These are phyloP conservation scores for Atkinsonella hypoxylon DNA, from an alignment of 2,329 filamentous ascomycete species.

Conservation along the genomic window DNA sequence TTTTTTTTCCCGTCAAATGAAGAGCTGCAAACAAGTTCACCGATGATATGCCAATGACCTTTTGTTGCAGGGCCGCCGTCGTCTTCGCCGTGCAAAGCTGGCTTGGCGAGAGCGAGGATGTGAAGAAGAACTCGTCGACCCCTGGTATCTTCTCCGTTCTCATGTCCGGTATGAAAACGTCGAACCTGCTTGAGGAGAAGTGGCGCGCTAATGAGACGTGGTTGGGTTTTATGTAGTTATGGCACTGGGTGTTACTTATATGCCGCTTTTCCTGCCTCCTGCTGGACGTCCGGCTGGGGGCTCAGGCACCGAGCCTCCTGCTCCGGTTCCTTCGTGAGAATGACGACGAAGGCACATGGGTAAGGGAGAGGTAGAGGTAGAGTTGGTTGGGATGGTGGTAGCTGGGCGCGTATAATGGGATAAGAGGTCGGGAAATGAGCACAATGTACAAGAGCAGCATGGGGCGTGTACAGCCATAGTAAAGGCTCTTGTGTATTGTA, in stretches of 20 bases:
- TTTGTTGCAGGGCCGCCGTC: constrained; percentile 49
- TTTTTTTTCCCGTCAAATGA: neutral
- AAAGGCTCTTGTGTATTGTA: too few relatives aligned
- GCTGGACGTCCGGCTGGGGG: constrained; percentile 13
- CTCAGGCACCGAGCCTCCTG: constrained; percentile 22
- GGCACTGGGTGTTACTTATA: constrained; percentile 42
- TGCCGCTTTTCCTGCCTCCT: constrained; percentile 38
- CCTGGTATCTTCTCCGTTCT: constrained; percentile 61
- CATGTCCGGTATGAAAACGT: constrained; percentile 54
- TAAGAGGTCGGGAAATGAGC: too few relatives aligned
- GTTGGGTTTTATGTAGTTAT: constrained; percentile 33
- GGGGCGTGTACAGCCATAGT: too few relatives aligned
- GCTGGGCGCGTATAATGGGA: too few relatives aligned
- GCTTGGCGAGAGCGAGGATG: constrained; percentile 61
- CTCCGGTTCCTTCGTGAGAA: constrained; percentile 13
- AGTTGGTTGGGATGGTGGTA: too few relatives aligned
- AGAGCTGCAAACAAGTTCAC: neutral
- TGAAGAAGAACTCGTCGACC: constrained; percentile 51
- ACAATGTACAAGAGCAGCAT: too few relatives aligned
- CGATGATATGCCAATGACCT: constrained; percentile 4
- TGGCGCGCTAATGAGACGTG: neutral
- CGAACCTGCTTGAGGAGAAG: neutral
- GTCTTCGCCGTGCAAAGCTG: constrained; percentile 65
- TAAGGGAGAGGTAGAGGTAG: too few relatives aligned
- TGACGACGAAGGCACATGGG: too few relatives aligned